Percentiles rank a stretch among this genome's conserved stretches.
phyloP scores from a whole-genome alignment of 2,329 filamentous ascomycete genomes.

The Parastagonospora avenae region DNA sequence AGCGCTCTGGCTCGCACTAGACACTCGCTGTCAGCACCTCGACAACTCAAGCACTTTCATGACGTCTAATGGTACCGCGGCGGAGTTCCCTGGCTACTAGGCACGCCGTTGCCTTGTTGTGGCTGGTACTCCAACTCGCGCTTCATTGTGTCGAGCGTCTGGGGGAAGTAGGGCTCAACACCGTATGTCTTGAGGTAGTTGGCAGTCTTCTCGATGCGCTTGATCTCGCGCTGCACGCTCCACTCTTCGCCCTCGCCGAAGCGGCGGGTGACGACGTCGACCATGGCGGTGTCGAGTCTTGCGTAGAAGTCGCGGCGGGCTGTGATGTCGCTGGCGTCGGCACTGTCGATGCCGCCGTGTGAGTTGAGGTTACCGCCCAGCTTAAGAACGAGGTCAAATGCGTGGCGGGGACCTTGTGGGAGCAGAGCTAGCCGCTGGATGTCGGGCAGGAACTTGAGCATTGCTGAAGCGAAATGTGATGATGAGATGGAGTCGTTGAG shows the following conservation, averaged over 20 bases:
- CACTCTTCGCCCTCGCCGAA: constrained; percentile 59
- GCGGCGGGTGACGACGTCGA: constrained; percentile 57
- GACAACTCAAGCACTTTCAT: constrained; percentile 17
- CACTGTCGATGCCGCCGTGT: constrained; percentile 58
- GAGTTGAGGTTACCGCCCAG: constrained; percentile 62
- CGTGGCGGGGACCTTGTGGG: constrained; percentile 54
- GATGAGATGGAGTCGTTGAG: constrained; percentile 60
- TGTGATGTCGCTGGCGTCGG: constrained; percentile 54
- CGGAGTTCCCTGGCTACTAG: constrained; percentile 38
- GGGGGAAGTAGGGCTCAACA: constrained; percentile 60
- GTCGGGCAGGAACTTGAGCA: constrained; percentile 61
- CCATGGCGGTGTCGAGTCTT: constrained; percentile 57
- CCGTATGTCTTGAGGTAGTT: constrained; percentile 58
- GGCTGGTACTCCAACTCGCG: constrained; percentile 45
- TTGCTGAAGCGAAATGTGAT: constrained; percentile 58
- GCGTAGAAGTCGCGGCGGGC: constrained; percentile 58
- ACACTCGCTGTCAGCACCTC: constrained; percentile 13
- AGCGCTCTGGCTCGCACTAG: constrained; percentile 2
- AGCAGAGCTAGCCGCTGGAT: constrained; percentile 57
- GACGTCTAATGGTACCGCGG: constrained; percentile 42
- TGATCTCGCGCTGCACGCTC: constrained; percentile 58
- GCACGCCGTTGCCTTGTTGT: constrained; percentile 20
- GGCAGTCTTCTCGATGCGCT: constrained; percentile 62
- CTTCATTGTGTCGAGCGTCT: constrained; percentile 57
- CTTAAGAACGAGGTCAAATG: constrained; percentile 61